Percentiles rank a stretch among this genome's conserved stretches.
phyloP scores from a whole-genome alignment of 495 filamentous ascomycete genomes.

The Emericellopsis terricola region DNA sequence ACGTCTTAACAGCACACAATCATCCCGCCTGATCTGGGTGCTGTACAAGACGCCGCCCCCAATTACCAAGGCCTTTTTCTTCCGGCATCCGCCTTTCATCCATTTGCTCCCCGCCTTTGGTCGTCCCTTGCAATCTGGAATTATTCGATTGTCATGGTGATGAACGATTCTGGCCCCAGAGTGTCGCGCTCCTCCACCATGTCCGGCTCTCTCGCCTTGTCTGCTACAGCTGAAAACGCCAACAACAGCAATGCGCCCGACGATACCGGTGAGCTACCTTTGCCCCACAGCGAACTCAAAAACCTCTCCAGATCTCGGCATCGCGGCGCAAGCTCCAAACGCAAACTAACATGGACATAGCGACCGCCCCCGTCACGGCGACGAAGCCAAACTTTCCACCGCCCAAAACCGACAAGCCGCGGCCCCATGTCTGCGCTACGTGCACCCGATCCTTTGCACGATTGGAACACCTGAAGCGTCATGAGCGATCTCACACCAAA shows the following conservation, averaged over 20 bases:
- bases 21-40: too few relatives aligned
- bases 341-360: not conserved
- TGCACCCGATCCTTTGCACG: conserved; percentile 88
- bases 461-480: conserved; percentile 91
- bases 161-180: conserved; percentile 3
- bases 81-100: not conserved
- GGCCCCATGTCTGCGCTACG: conserved; percentile 87
- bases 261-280: conserved; percentile 2
- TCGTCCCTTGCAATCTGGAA: not conserved
- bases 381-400: conserved; percentile 40
- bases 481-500: conserved; percentile 97
- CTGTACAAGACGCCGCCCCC: too few relatives aligned
- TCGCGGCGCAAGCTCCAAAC: not conserved
- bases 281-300: not conserved
- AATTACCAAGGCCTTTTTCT: too few relatives aligned
- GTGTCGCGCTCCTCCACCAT: conserved; percentile 2
- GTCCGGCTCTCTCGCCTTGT: conserved; percentile 2
- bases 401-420: conserved; percentile 91
- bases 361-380: too few relatives aligned
- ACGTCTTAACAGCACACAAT: too few relatives aligned
- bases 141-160: conserved; percentile 2
- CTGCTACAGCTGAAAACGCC: not conserved
- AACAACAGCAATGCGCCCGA: conserved; percentile 1
- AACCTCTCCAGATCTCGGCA: conserved; percentile 1
- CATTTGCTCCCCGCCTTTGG: not conserved